Evolutionary conservation across 345 rosid species (phyloP).

Genomic region (Lepidium aucheri): DNA sequence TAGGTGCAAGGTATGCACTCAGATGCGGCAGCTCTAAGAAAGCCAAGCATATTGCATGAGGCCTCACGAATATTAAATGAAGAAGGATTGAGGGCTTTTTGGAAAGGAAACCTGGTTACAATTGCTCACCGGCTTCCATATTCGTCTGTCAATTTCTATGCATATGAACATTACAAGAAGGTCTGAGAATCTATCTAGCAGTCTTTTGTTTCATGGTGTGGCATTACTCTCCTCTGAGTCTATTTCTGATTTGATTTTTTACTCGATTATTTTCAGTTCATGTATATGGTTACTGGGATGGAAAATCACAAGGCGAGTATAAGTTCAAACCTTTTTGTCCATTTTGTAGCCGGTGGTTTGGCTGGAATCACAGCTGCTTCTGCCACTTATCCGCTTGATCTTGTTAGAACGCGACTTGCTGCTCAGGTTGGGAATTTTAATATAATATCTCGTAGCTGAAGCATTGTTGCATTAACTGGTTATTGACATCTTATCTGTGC

Average conservation of each 20-base stretch:
- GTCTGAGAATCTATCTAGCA: constrained; percentile 23
- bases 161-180: constrained; percentile 80
- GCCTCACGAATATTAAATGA: constrained; percentile 73
- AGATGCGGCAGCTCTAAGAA: constrained; percentile 50
- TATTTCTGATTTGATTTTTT: not conserved
- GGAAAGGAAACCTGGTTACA: constrained; percentile 95
- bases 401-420: constrained; percentile 92
- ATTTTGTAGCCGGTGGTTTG: constrained; percentile 78
- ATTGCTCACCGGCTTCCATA: constrained; percentile 93
- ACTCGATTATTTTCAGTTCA: constrained; percentile 34
- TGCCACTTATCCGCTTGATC: constrained; percentile 93
- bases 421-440: constrained; percentile 58
- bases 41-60: constrained; percentile 72
- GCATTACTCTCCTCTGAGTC: not conserved
- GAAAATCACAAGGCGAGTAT: constrained; percentile 40
- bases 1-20: constrained; percentile 96
- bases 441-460: not conserved
- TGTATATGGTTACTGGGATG: constrained; percentile 43
- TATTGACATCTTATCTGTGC: not conserved
- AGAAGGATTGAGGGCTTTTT: constrained; percentile 89
- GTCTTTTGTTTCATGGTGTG: not conserved
- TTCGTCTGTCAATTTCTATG: constrained; percentile 82
- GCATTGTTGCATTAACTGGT: constrained; percentile 1
- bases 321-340: constrained; percentile 53
- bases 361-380: constrained; percentile 98